These are phyloP conservation scores for Leishmania major DNA, from an alignment of 208 protist genomes.

Conservation along the genomic window DNA sequence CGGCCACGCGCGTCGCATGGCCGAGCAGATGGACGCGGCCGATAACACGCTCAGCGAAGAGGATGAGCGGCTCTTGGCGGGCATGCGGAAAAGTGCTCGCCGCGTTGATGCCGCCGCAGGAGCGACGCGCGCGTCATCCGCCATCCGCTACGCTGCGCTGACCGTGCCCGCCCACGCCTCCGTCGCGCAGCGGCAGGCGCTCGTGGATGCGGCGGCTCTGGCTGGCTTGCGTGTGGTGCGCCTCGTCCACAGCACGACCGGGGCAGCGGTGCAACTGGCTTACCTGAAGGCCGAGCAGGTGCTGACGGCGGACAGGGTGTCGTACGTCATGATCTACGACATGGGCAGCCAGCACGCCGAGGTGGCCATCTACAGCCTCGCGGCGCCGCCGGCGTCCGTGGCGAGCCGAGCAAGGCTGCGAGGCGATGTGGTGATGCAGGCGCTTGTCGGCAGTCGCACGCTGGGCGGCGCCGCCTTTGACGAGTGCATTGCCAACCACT, in stretches of 20 bases:
- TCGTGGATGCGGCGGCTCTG: conserved; percentile 89
- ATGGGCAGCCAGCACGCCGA: conserved; percentile 85
- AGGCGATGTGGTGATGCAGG: conserved; percentile 24
- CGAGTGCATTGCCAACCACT: conserved; percentile 79
- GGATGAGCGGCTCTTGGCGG: conserved; percentile 15
- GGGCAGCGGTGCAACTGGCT: conserved; percentile 68
- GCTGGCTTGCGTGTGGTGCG: conserved; percentile 81
- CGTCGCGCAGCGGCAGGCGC: conserved; percentile 74
- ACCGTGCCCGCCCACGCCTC: conserved; percentile 75
- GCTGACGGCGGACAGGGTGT: conserved; percentile 18
- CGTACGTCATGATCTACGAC: conserved; percentile 84
- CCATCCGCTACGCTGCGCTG: conserved; percentile 67
- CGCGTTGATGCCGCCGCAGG: background rate
- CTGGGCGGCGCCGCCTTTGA: conserved; percentile 91
- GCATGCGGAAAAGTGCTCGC: background rate
- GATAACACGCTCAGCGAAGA: conserved; percentile 45
- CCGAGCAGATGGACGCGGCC: conserved; percentile 43
- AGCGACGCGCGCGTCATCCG: background rate
- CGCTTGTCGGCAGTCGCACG: conserved; percentile 50
- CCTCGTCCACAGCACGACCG: conserved; percentile 83
- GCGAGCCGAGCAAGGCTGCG: background rate
- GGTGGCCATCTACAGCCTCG: conserved; percentile 70
- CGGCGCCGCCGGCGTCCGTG: conserved; percentile 13
- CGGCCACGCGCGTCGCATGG: conserved; percentile 61
- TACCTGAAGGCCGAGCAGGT: conserved; percentile 55